A percentile compares a stretch with the other conserved stretches of the same genome.
phyloP scores from a whole-genome alignment of 2,329 filamentous ascomycete genomes.

The Colletotrichum sublineola region DNA sequence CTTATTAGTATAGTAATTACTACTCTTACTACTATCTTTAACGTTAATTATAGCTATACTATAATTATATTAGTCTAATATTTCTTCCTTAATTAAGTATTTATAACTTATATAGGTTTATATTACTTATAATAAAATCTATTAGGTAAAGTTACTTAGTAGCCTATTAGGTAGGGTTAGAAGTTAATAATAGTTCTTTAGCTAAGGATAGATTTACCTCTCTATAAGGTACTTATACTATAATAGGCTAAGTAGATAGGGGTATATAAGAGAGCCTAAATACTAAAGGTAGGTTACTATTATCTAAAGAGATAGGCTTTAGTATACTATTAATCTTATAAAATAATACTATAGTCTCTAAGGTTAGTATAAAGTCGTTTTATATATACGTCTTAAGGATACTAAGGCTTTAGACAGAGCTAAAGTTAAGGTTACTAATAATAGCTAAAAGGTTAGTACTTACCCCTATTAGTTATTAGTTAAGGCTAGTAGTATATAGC shows the following conservation, averaged over 20 bases:
- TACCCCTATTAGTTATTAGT: no score
- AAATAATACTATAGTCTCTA: neutral
- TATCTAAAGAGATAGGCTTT: neutral
- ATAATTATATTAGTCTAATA: neutral
- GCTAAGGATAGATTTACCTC: slow-evolving; percentile 1
- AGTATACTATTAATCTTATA: neutral
- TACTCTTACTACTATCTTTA: neutral
- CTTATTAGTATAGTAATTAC: neutral
- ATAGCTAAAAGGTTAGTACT: no score
- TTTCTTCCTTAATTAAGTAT: neutral
- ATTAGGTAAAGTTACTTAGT: neutral
- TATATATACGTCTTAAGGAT: no score
- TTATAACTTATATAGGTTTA: neutral
- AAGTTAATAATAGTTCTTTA: neutral
- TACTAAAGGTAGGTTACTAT: no score
- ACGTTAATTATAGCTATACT: neutral
- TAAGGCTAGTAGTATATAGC: no score
- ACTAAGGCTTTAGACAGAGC: no score
- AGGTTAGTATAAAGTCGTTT: neutral
- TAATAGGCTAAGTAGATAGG: neutral
- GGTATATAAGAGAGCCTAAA: no score
- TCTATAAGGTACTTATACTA: neutral
- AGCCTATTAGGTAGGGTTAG: neutral
- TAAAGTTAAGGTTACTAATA: no score
- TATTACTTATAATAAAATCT: neutral